Percentiles rank a stretch among this genome's conserved stretches.
Evolutionary conservation across 192 early-diverging fungal genomes (phyloP).

Genomic region (Coemansia sp.): DNA sequence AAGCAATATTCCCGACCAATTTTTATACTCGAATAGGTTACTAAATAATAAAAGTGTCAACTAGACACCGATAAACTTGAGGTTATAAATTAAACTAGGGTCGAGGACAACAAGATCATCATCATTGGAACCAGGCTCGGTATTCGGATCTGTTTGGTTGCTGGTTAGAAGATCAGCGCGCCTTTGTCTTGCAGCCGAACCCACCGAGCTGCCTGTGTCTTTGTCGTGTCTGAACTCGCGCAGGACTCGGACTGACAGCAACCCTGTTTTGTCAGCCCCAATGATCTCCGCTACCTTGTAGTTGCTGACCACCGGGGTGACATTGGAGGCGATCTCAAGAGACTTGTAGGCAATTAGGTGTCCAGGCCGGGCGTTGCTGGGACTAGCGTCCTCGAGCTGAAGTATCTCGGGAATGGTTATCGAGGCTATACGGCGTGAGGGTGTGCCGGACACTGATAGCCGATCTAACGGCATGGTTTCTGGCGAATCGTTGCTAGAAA

Average conservation of each 20-base stretch:
- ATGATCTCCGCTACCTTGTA: conserved; percentile 11
- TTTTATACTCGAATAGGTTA: too few relatives aligned
- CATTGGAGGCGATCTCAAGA: conserved; percentile 7
- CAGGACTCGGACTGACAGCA: background rate
- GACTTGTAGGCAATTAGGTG: conserved; percentile 13
- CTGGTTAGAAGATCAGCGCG: background rate
- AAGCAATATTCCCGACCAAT: too few relatives aligned
- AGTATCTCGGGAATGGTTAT: conserved; percentile 1
- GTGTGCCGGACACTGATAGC: background rate
- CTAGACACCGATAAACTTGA: background rate
- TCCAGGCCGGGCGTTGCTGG: background rate
- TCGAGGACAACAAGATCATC: background rate
- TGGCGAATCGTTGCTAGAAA: background rate
- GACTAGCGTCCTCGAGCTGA: background rate
- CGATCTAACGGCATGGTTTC: conserved; percentile 1
- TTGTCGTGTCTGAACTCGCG: conserved; percentile 5
- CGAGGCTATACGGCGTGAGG: too few relatives aligned
- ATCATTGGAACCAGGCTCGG: background rate
- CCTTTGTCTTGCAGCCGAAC: background rate
- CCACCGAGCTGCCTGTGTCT: background rate
- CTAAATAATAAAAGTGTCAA: too few relatives aligned
- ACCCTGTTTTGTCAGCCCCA: background rate
- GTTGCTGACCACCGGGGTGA: conserved; percentile 8
- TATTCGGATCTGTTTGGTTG: background rate
- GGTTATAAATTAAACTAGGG: background rate